Conservation (phyloP, 2,329 filamentous ascomycete genomes). For the Sclerotinia nivalis region DNA sequence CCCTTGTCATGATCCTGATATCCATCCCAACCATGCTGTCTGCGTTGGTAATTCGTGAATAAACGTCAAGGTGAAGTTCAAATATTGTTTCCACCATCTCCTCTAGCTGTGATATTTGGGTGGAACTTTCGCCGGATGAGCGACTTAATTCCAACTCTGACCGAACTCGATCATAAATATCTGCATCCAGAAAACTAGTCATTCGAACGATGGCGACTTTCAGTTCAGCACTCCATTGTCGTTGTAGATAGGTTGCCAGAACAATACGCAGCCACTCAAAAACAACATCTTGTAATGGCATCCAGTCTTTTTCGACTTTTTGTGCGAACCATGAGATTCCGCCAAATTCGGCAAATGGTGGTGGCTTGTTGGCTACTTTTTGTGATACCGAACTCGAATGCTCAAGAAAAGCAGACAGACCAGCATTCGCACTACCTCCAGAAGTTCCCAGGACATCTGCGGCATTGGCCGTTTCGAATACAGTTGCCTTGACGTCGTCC, state of each 20-base stretch:
- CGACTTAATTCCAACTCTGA: conserved; percentile 44
- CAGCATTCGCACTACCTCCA: conserved; percentile 42
- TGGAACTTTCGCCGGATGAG: conserved; percentile 24
- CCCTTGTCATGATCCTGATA: conserved; percentile 55
- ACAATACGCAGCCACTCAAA: conserved; percentile 59
- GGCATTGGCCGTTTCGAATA: conserved; percentile 38
- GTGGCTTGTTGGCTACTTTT: conserved; percentile 48
- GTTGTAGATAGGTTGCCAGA: conserved; percentile 52
- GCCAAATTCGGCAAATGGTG: conserved; percentile 52
- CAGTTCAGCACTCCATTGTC: conserved; percentile 59
- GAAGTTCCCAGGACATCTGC: conserved; percentile 40
- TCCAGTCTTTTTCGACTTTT: conserved; percentile 51
- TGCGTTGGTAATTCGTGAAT: conserved; percentile 61
- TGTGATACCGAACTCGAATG: conserved; percentile 59
- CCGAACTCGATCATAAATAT: conserved; percentile 51
- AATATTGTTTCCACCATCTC: conserved; percentile 62
- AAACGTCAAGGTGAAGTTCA: conserved; percentile 67
- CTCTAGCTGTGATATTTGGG: conserved; percentile 44
- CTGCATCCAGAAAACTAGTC: conserved; percentile 50
- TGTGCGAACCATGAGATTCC: conserved; percentile 55
- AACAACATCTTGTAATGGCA: conserved; percentile 57
- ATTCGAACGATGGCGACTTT: conserved; percentile 59
- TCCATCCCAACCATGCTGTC: conserved; percentile 55
- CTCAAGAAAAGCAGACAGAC: conserved; percentile 63
- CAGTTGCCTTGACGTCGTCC: conserved; percentile 44